Conservation (phyloP, 176 grass and related monocot species). For the Ananas comosus region DNA sequence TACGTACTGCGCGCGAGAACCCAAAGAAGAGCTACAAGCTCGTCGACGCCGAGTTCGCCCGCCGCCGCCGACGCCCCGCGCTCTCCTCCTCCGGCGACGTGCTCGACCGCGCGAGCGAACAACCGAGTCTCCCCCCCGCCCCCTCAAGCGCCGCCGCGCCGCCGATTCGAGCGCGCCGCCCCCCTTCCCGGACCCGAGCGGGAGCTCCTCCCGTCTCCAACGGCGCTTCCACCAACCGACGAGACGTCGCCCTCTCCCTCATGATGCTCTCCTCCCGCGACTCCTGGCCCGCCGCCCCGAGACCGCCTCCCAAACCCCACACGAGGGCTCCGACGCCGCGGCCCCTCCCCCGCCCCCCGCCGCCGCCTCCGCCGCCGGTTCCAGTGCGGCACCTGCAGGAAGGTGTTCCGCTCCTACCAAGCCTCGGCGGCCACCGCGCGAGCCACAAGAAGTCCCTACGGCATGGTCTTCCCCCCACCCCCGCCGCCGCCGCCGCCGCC, state of each 20-base stretch:
- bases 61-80: no score
- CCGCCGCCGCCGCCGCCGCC: no score
- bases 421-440: constrained; percentile 81
- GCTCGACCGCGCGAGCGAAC: constrained; percentile 13
- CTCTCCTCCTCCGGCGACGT: constrained; percentile 35
- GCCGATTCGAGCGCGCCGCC: not conserved
- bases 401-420: constrained; percentile 77
- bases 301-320: no score
- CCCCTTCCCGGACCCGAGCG: not conserved
- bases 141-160: constrained; percentile 5
- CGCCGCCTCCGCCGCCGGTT: constrained; percentile 19
- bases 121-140: constrained; percentile 6
- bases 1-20: constrained; percentile 14
- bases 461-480: constrained; percentile 29
- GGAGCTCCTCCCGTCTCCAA: constrained; percentile 17
- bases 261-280: constrained; percentile 28
- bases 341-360: no score
- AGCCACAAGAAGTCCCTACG: constrained; percentile 72
- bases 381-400: constrained; percentile 63
- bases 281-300: not conserved
- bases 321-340: no score
- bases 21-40: constrained; percentile 15
- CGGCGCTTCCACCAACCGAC: not conserved
- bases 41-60: constrained; percentile 32
- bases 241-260: constrained; percentile 24